Conservation (phyloP, 2,329 filamentous ascomycete genomes). For the Xylariales sp. region DNA sequence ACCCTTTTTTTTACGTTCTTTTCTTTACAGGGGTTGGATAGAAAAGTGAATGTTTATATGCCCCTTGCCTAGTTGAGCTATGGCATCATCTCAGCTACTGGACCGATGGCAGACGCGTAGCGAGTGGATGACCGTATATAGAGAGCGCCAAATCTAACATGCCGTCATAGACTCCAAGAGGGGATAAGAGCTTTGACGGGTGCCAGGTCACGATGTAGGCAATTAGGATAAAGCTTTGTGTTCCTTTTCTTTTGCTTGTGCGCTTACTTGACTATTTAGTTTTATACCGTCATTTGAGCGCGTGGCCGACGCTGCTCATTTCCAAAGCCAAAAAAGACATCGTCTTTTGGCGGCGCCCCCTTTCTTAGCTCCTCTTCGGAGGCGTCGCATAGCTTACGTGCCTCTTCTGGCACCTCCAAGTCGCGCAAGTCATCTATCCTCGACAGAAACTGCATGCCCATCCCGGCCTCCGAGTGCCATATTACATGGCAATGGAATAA, state of each 20-base stretch:
- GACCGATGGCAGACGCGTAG: neutral
- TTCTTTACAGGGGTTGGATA: no score
- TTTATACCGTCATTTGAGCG: neutral
- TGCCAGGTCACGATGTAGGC: neutral
- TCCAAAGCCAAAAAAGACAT: conserved; percentile 56
- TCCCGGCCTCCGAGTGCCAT: conserved; percentile 55
- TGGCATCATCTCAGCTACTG: neutral
- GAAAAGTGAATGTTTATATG: no score
- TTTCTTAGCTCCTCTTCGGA: conserved; percentile 57
- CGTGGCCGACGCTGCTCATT: conserved; percentile 25
- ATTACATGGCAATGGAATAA: conserved; percentile 55
- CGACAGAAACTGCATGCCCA: conserved; percentile 57
- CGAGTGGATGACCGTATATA: no score
- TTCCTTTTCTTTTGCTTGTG: neutral
- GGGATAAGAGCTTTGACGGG: neutral
- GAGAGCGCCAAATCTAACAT: neutral
- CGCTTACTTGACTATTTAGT: neutral
- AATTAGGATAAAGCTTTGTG: neutral
- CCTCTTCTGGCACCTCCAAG: conserved; percentile 58
- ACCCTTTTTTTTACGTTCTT: neutral
- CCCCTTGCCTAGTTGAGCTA: no score
- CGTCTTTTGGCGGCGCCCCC: conserved; percentile 63
- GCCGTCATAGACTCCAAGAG: neutral
- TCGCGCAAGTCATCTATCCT: conserved; percentile 58
- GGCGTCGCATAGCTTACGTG: conserved; percentile 58